Evolutionary conservation across 768 basidiomycete genomes (phyloP), one percentile per base, ranked within the genome.

Genomic region (button mushroom (Agaricus bisporus)): DNA sequence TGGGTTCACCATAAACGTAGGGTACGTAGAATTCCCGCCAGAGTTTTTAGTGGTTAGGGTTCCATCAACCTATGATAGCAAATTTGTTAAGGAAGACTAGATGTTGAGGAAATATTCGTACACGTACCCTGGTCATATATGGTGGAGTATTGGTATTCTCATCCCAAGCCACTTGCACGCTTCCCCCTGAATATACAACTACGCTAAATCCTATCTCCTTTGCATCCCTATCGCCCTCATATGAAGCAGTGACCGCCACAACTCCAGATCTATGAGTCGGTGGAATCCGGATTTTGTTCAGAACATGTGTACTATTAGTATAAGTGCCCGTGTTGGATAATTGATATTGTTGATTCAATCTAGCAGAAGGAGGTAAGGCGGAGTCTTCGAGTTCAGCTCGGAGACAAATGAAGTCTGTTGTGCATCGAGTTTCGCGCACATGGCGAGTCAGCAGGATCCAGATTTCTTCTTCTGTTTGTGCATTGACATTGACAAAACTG

Each of bases 1-100:
- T 0, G 95, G 95, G 63, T 98, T 98, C 46, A 80, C 67, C 83
- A 95, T 88, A 67, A 88, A 97, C 0, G 87, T 85, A 0, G 90
- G 82, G 58, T 83, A 74, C 4, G 81, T 80, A 52, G 83, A 80
- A 62, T 94, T 95, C 1, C 95, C 95, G 0, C 95, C 95, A 0
- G 90, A 80, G 26, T 82, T 91, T 59, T 83, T 83, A 35, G 69
- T 76, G 0, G 83, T 85, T 57, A 95, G 75, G 0, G 71, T 61
- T 7, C 83, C 87, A 0, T 79, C 70, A 5, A 86, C 62, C 89
- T 91, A 58, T n/a, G 9, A 43, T 18, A 18, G 20, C 14, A 20
- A 22, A 2, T 18, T 43, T 20, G 25, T 43, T 43, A 6, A 41
- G 39, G 15, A 17, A 39, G 38, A 17, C 25, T 20, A 14, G 42